Base-by-base conservation (phyloP, 2,329 filamentous ascomycete species). In the Trichoderma sp. region DNA sequence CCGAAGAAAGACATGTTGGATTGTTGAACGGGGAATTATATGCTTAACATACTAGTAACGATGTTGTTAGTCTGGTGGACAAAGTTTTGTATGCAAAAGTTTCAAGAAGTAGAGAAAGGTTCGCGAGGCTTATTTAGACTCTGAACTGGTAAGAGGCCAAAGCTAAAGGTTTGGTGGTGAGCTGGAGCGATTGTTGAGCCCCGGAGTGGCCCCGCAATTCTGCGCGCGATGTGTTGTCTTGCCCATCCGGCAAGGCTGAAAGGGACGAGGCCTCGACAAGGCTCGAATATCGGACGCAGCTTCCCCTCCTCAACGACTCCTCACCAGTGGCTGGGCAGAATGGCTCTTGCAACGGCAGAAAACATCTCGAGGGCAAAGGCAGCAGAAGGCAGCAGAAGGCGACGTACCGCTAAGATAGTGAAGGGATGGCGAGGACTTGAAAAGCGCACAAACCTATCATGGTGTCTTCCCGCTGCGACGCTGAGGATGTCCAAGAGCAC, bases 1-100 rank as follows among this genome's bases (percentile, higher is more conserved):
- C 93, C 93, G 83, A 97, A 97, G 86, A 97, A 97, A 39, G 94
- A 95, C 95, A 97, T 96, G 73, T 76, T 76, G 72, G 73, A 73
- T 70, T 70, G 34, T 70, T 56, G 18, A n/a, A 15, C 34, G 64
- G 43, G 64, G 9, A 34, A 73, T 73, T 60, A 69, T 73, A 76
- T 71, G 73, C 66, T 60, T 70, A 72, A 73, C 74, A 74, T 75
- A 75, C 78, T 79, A 26, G 15, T 2, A 71, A 43, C 58, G 68
- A 66, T 73, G 69, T 28, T 43, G 74, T 79, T 76, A 78, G 75
- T 60, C 61, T 60, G 6, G 15, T 34, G 39, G 11, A 24, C 18
- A 32, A 39, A 6, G 28, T 21, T 36, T 12, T 34, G 8, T 6
- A 18, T 47, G 21, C 3, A 21, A 11, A 9, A 6, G 6, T 32